Percentiles rank a stretch among this genome's conserved stretches.
phyloP scores from a whole-genome alignment of 2,329 filamentous ascomycete genomes.

The Fusarium sororula region DNA sequence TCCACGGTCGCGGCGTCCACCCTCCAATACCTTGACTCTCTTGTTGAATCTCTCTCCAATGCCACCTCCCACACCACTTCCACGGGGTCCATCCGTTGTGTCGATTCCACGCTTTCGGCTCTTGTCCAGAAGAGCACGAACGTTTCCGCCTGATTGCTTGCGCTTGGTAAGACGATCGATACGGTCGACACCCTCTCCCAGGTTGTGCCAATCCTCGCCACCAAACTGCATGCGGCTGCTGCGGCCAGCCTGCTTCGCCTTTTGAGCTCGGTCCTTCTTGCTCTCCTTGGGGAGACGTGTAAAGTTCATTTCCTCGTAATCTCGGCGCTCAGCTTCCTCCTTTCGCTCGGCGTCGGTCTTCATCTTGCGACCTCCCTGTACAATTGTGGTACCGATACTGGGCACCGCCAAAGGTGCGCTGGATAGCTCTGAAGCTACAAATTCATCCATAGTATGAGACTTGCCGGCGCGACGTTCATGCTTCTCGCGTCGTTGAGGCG shows the following conservation, averaged over 20 bases:
- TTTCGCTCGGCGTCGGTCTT: constrained; percentile 81
- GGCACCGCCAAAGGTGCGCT: constrained; percentile 83
- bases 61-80: constrained; percentile 65
- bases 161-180: constrained; percentile 84
- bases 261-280: constrained; percentile 85
- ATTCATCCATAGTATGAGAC: constrained; percentile 91
- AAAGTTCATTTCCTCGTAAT: constrained; percentile 95
- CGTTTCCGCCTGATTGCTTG: constrained; percentile 66
- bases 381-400: constrained; percentile 90
- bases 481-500: constrained; percentile 68
- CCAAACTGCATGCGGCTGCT: constrained; percentile 74
- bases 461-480: constrained; percentile 70
- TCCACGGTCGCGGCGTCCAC: constrained; percentile 55
- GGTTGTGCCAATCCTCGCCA: constrained; percentile 90
- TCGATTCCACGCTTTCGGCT: constrained; percentile 84
- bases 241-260: constrained; percentile 60
- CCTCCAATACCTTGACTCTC: constrained; percentile 66
- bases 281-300: constrained; percentile 83
- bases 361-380: constrained; percentile 78
- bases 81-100: constrained; percentile 72
- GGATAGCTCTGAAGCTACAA: constrained; percentile 85
- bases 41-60: constrained; percentile 82
- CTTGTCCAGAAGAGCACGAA: constrained; percentile 76
- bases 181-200: constrained; percentile 86
- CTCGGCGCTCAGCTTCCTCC: constrained; percentile 78